These are phyloP conservation scores for Pythium vanterpoolii DNA, from an alignment of 352 stramenopile species.

Conservation along the genomic window DNA sequence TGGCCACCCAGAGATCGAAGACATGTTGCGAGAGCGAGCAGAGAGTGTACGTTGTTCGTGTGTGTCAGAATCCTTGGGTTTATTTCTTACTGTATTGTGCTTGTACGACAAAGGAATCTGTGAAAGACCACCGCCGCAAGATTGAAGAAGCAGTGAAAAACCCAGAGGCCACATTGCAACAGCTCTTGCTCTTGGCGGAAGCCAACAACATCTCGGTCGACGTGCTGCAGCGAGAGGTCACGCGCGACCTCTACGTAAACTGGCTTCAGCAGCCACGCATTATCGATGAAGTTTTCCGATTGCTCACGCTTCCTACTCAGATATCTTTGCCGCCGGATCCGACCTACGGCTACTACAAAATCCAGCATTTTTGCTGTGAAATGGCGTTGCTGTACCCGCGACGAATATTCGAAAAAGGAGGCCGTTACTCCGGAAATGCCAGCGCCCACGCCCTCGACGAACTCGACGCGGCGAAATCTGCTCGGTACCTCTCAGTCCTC, in stretches of 20 bases:
- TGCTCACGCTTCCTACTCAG: conserved; percentile 49
- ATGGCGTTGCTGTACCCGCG: conserved; percentile 71
- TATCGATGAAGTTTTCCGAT: conserved; percentile 78
- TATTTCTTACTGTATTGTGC: neutral
- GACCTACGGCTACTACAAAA: conserved; percentile 78
- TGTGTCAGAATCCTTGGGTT: neutral
- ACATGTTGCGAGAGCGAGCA: conserved; percentile 72
- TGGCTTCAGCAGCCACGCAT: conserved; percentile 80
- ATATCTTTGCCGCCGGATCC: conserved; percentile 46
- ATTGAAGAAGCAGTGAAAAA: conserved; percentile 77
- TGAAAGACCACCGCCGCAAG: conserved; percentile 79
- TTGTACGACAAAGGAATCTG: conserved; percentile 54
- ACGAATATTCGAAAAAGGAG: conserved; percentile 68
- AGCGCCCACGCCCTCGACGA: conserved; percentile 32
- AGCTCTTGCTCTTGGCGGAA: conserved; percentile 66
- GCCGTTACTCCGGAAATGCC: neutral
- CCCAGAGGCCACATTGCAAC: conserved; percentile 49
- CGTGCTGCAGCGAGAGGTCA: conserved; percentile 73
- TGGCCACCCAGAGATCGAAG: conserved; percentile 68
- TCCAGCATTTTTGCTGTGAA: conserved; percentile 85
- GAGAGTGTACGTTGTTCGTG: conserved; percentile 58
- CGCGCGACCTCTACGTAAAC: conserved; percentile 62
- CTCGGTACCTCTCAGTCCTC: conserved; percentile 75
- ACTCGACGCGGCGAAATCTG: conserved; percentile 48
- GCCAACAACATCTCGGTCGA: conserved; percentile 69